A percentile compares a stretch with the other conserved stretches of the same genome.
phyloP scores from a whole-genome alignment of 2,329 filamentous ascomycete species.

The Scedosporium minutisporum region DNA sequence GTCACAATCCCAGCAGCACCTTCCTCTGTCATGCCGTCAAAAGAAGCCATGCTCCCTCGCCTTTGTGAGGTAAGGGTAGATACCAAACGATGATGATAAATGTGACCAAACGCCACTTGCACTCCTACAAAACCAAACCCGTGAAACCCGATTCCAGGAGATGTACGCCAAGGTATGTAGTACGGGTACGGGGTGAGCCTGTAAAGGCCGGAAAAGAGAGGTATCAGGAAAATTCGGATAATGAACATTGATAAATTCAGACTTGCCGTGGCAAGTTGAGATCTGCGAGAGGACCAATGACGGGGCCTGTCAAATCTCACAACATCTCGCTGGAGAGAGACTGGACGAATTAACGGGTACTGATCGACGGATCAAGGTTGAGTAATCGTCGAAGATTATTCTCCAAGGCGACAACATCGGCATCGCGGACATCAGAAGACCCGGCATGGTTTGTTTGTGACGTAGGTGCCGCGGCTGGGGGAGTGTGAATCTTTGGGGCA shows the following conservation, averaged over 20 bases:
- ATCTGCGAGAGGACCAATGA: no score
- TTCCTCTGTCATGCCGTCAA: neutral
- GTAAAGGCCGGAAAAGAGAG: neutral
- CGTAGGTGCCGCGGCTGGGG: neutral
- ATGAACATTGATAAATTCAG: neutral
- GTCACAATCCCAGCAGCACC: neutral
- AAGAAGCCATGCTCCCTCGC: neutral
- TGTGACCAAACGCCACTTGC: neutral
- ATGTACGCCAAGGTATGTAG: neutral
- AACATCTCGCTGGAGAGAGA: neutral
- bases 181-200: neutral
- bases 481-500: neutral
- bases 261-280: neutral
- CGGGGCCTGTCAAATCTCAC: no score
- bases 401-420: constrained; percentile 40
- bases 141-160: neutral
- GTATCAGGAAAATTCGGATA: neutral
- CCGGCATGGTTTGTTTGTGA: neutral
- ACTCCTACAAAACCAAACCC: neutral
- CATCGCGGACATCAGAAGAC: constrained; percentile 4
- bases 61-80: neutral
- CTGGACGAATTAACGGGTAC: neutral
- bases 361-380: constrained; percentile 27
- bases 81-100: neutral
- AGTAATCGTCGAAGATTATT: constrained; percentile 43